phyloP scores from a whole-genome alignment of 305 asterid species.

The Rubia occidens region DNA sequence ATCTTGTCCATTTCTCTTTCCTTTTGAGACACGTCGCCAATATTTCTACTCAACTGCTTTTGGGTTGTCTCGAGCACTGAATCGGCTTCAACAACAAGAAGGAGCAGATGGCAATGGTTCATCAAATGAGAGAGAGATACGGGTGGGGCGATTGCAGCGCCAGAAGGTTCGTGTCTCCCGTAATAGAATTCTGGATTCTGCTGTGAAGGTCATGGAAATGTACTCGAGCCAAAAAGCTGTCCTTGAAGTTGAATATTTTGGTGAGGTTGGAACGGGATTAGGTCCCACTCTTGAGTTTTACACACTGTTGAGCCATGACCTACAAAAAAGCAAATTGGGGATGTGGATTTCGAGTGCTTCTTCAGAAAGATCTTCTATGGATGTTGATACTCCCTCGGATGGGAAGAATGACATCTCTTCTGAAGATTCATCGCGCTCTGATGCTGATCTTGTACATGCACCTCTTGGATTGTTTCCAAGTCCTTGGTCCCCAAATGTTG shows the following conservation, averaged over 20 bases:
- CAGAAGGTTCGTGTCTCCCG: constrained; percentile 99
- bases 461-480: constrained; percentile 96
- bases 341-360: constrained; percentile 75
- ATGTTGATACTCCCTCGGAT: constrained; percentile 35
- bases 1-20: constrained; percentile 94
- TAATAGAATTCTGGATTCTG: constrained; percentile 87
- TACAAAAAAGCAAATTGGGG: constrained; percentile 73
- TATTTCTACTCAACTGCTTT: constrained; percentile 97
- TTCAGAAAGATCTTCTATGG: constrained; percentile 39
- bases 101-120: constrained; percentile 90
- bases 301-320: constrained; percentile 90
- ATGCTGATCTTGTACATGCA: constrained; percentile 49
- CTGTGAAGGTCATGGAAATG: constrained; percentile 98
- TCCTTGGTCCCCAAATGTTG: constrained; percentile 75
- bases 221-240: constrained; percentile 97
- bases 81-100: constrained; percentile 97
- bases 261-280: constrained; percentile 98
- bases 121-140: constrained; percentile 65
- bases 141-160: constrained; percentile 84
- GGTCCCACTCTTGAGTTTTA: constrained; percentile 97
- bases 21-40: constrained; percentile 93
- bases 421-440: constrained; percentile 21
- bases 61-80: constrained; percentile 86
- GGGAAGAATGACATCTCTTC: constrained; percentile 18
- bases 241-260: constrained; percentile 98